Percentiles rank a stretch among this genome's conserved stretches.
phyloP scores from a whole-genome alignment of 345 rosid species.

The Citrus inodora region DNA sequence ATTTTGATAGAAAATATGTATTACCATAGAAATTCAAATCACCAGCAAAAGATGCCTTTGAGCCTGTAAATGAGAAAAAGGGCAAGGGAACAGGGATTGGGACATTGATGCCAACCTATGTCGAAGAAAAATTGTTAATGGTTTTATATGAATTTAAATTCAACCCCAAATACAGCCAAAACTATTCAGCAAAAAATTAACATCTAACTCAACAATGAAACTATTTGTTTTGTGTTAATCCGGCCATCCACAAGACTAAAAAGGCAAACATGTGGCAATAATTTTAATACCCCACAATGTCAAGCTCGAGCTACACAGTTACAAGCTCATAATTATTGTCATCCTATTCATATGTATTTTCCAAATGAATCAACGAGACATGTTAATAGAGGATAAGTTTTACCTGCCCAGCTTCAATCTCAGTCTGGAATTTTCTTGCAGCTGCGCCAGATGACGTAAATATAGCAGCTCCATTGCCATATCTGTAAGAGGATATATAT shows the following conservation, averaged over 20 bases:
- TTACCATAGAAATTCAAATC: conserved; percentile 97
- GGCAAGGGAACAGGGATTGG: conserved; percentile 98
- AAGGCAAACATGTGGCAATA: neutral
- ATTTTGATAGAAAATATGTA: neutral
- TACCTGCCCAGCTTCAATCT: conserved; percentile 98
- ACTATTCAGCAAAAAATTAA: neutral
- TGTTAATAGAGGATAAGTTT: neutral
- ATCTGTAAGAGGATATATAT: conserved; percentile 38
- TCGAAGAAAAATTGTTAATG: conserved; percentile 2
- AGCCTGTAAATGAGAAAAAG: conserved; percentile 91
- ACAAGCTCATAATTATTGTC: neutral
- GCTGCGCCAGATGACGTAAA: conserved; percentile 91
- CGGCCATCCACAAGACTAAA: neutral
- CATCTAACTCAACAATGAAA: neutral
- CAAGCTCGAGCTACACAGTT: neutral
- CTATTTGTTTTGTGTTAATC: neutral
- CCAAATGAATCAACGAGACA: neutral
- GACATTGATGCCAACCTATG: conserved; percentile 90
- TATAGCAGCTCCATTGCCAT: conserved; percentile 92
- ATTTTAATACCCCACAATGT: neutral
- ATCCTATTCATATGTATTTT: neutral
- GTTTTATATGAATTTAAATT: conserved; percentile 3
- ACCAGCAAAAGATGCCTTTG: conserved; percentile 92
- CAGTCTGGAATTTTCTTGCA: conserved; percentile 92
- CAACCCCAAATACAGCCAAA: neutral